Percentiles rank a stretch among this genome's conserved stretches.
Conservation (phyloP, 176 grass and related monocot genomes). For the Pharus latifolius region DNA sequence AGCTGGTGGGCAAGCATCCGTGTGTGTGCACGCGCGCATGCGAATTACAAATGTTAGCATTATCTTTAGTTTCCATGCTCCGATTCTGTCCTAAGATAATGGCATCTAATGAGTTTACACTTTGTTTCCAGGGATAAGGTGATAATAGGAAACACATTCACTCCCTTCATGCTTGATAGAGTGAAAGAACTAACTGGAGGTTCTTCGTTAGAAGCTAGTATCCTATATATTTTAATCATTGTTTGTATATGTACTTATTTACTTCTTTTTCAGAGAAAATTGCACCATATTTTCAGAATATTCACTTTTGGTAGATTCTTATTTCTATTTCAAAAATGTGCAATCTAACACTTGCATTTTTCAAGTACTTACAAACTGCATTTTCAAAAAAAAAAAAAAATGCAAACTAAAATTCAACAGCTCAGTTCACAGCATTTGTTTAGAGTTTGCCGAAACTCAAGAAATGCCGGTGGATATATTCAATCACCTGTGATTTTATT, state of each 20-base stretch:
- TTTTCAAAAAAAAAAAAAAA: not conserved
- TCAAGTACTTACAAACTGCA: not conserved
- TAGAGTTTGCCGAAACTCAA: no score
- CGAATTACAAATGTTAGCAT: not conserved
- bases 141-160: slow-evolving; percentile 62
- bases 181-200: slow-evolving; percentile 82
- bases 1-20: no score
- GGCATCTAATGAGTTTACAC: not conserved
- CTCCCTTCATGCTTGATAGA: slow-evolving; percentile 78
- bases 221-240: slow-evolving; percentile 33
- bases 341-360: not conserved
- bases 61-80: not conserved
- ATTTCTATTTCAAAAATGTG: not conserved
- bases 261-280: not conserved
- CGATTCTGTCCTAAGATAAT: not conserved
- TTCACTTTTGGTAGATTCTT: not conserved
- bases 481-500: not conserved
- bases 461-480: not conserved
- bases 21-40: not conserved
- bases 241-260: not conserved
- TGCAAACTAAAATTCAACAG: no score
- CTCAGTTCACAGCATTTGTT: no score
- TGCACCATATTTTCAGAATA: not conserved
- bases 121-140: slow-evolving; percentile 51
- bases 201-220: slow-evolving; percentile 70